These are phyloP conservation scores for Picea sitchensis DNA, from an alignment of 75 land plant genomes.

Conservation along the genomic window DNA sequence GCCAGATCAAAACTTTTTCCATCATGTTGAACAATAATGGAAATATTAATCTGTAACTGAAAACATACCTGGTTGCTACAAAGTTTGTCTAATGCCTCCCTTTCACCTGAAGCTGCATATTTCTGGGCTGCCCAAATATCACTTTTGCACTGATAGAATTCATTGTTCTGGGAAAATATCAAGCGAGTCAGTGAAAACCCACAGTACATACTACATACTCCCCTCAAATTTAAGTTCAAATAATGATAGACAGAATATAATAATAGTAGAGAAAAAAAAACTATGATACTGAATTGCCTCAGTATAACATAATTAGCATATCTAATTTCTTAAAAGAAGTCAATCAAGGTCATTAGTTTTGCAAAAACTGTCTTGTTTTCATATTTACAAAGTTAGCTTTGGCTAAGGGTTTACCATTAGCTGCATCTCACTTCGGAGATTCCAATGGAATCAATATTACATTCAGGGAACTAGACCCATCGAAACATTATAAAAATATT, in stretches of 20 bases:
- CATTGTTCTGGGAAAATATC: conserved; percentile 36
- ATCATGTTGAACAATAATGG: background rate
- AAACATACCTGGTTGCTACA: conserved; percentile 43
- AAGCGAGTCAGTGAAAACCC: background rate
- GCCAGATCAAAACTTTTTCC: background rate
- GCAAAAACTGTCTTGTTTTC: background rate
- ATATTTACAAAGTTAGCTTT: background rate
- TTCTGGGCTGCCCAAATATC: conserved; percentile 34
- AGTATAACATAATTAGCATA: background rate
- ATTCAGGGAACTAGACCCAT: background rate
- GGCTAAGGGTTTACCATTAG: background rate
- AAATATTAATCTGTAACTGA: background rate
- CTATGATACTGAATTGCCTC: background rate
- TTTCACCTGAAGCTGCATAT: conserved; percentile 24
- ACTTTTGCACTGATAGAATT: conserved; percentile 44
- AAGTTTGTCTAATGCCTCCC: conserved; percentile 24
- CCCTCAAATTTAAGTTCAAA: background rate
- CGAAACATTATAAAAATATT: background rate
- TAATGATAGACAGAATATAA: background rate
- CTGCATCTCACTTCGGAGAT: background rate
- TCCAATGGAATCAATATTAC: background rate
- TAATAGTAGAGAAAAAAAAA: background rate
- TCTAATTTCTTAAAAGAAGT: background rate
- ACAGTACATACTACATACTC: too few relatives aligned
- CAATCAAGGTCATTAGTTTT: background rate